Evolutionary conservation across 129 eudicot species (phyloP), one percentile per base, ranked within the genome.

Genomic region (Glebionis coronaria): DNA sequence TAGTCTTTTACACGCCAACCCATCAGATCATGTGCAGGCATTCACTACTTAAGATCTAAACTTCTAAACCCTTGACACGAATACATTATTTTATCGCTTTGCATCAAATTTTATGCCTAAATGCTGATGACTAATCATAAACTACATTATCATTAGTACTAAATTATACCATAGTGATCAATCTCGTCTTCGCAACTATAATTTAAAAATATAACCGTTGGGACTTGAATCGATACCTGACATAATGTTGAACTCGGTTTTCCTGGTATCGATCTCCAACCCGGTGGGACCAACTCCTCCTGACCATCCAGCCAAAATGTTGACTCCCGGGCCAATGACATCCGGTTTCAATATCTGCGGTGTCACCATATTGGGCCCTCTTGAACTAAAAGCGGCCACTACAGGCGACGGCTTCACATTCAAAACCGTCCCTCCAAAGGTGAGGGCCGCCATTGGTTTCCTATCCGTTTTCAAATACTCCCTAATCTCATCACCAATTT

Each of bases 251-350:
- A 89, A 92, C 58, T 74, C 78, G 11, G 90, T 82, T 82, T 53
- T 92, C 77, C 98, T 75, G 11, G 77, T 78, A 69, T 92, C 98
- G 5, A 58, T 61, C 0, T 73, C 91, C 65, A 92, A 81, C 63
- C 95, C 98, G 46, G 98, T 88, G 56, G 98, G 98, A 1, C 96
- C 95, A 13, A 76, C 58, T 4, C 88, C 91, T 60, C 60, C 84
- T 4, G 98, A 83, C 98, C 98, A 93, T 5, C 82, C 97, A n/a
- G 99, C 99, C 78, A 93, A 70, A 49, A 93, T 93, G 65, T 88
- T 93, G 12, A 93, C 99, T 12, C 99, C 99, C 0, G 99, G 99
- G 13, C 95, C 99, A 47, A 89, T 86, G 3, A 89, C 86, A 46
- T 93, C 99, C 3, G 99, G 99, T 82, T 93, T 93, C 83, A 93